Base-by-base conservation (phyloP, 805 yeast species). In the Suhomyces tanzawaensis region DNA sequence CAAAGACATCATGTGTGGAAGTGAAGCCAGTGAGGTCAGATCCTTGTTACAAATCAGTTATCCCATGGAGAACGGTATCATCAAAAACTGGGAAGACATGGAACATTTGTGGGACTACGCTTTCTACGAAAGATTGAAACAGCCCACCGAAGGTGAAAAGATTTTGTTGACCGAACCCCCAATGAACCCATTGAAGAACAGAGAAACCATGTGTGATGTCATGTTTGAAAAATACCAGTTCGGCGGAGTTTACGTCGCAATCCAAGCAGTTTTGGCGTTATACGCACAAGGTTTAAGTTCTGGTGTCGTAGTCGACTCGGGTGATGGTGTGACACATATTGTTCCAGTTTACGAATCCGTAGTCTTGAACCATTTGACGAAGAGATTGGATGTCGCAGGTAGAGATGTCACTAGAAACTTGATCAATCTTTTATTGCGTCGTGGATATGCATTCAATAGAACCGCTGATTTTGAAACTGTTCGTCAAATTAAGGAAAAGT, bases 381-480 rank as follows among this genome's bases (percentile, higher is more conserved):
- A 83, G 56, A 81, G 99, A 60, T 72, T 93, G 52, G 96, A 93
- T 62, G 95, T 93, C 44, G 99, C 99, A 4, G 99, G 99, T 52
- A 79, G 99, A 62, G 99, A 93, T 57, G 97, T 93, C 33, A 93
- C 99, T n/a, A 79, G 96, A 57, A 88, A 93, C 64, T 74, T 93
- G 65, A 90, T 93, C 64, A 93, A 84, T 54, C 72, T 93, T 48
- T 72, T 93, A 53, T 77, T 95, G 46, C 87, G 98, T 66, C 82
- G 97, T 52, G 99, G 99, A 32, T 93, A 93, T 62, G 96, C 98
- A 3, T 91, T 93, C 68, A 93, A 93, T 71, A 81, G 99, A 72
- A 90, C 96, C 29, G 98, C 99, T 7, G 99, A 93, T 71, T 95
- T 95, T 55, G 99, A 93, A 68, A 93, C 98, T 2, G 97, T 93